A percentile compares a stretch with the other conserved stretches of the same genome.
Conservation (phyloP, 2,329 filamentous ascomycete species). For the Monilinia laxa region DNA sequence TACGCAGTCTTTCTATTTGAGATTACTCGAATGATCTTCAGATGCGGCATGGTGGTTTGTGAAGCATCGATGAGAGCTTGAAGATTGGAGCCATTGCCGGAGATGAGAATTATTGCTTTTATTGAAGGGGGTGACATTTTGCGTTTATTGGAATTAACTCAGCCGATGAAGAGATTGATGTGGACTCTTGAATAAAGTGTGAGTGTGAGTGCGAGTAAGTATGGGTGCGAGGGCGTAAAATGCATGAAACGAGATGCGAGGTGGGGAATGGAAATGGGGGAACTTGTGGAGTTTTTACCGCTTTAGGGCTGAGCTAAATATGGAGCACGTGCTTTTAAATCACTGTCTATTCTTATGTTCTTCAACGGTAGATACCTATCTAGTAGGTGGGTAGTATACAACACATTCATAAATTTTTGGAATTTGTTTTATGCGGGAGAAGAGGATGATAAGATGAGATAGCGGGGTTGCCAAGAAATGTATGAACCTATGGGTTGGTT, state of each 20-base stretch:
- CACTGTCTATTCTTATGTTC: no score
- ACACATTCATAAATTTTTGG: no score
- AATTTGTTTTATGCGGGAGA: neutral
- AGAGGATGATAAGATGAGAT: neutral
- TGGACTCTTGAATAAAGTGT: neutral
- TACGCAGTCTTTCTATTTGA: constrained; percentile 65
- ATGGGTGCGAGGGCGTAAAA: neutral
- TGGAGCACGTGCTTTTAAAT: neutral
- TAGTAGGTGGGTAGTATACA: no score
- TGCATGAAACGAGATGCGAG: neutral
- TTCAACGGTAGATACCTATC: no score
- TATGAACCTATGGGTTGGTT: neutral
- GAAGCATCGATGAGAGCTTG: constrained; percentile 59
- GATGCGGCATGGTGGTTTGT: constrained; percentile 48
- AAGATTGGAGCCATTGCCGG: constrained; percentile 68
- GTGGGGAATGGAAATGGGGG: constrained; percentile 8
- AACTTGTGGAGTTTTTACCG: neutral
- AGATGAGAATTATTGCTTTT: constrained; percentile 59
- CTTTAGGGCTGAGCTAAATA: constrained; percentile 11
- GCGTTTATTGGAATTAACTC: neutral
- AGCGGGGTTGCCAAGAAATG: neutral
- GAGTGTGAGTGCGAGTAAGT: neutral
- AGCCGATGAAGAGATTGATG: neutral
- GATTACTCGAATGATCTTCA: constrained; percentile 58
- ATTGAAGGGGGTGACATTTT: constrained; percentile 30